These are phyloP conservation scores for Epicoccum nigrum DNA, from an alignment of 2,329 filamentous ascomycete species.

Conservation along the genomic window DNA sequence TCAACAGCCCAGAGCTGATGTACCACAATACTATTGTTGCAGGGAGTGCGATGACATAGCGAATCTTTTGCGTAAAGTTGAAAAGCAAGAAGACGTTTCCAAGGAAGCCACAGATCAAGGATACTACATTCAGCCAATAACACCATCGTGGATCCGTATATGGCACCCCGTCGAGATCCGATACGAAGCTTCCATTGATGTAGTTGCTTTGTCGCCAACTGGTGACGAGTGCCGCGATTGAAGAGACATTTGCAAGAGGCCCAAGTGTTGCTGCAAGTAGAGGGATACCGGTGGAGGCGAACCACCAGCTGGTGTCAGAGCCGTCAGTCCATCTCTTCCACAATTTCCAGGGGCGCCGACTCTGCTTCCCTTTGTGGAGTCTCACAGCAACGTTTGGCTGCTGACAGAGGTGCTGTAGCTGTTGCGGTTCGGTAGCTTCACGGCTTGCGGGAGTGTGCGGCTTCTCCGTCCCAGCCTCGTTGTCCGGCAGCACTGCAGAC, in stretches of 20 bases:
- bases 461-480: not conserved
- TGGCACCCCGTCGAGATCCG: conserved; percentile 62
- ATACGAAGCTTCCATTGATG: conserved; percentile 53
- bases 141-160: conserved; percentile 68
- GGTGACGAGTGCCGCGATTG: conserved; percentile 82
- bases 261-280: conserved; percentile 84
- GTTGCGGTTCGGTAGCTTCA: not conserved
- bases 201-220: conserved; percentile 72
- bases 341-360: not conserved
- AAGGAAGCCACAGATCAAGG: conserved; percentile 74
- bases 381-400: not conserved
- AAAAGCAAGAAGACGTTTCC: conserved; percentile 83
- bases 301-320: conserved; percentile 43
- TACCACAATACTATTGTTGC: conserved; percentile 84
- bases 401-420: not conserved
- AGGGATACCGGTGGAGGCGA: conserved; percentile 47
- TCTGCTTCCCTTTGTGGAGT: no score
- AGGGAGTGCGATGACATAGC: conserved; percentile 82
- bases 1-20: conserved; percentile 65
- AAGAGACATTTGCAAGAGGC: conserved; percentile 85
- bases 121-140: conserved; percentile 75
- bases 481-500: not conserved
- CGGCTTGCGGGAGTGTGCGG: not conserved
- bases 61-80: conserved; percentile 81
- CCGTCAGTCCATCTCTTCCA: conserved; percentile 11